Evolutionary conservation across 208 protist genomes (phyloP).

Genomic region (Acanthamoeba castellanii): DNA sequence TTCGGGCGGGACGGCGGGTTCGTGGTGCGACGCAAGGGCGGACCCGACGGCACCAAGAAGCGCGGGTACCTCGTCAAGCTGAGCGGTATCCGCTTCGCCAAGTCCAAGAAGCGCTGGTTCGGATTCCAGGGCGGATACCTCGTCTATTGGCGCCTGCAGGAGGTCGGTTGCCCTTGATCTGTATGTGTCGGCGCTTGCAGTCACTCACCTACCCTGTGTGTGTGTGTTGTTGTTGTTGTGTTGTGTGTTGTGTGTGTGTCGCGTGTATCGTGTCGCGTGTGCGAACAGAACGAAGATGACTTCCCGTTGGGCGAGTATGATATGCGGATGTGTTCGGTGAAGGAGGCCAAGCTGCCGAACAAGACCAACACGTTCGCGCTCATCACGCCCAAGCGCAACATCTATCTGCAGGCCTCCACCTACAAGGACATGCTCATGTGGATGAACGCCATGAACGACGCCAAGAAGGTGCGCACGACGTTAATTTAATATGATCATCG

Average conservation of each 20-base stretch:
- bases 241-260: not conserved
- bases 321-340: slow-evolving; percentile 48
- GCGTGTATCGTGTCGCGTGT: not conserved
- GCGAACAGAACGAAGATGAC: not conserved
- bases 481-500: not conserved
- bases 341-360: slow-evolving; percentile 47
- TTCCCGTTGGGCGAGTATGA: slow-evolving; percentile 44
- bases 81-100: slow-evolving; percentile 24
- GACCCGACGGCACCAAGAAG: slow-evolving; percentile 15
- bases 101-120: slow-evolving; percentile 26
- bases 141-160: slow-evolving; percentile 32
- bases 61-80: slow-evolving; percentile 34
- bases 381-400: slow-evolving; percentile 58
- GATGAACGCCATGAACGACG: slow-evolving; percentile 53
- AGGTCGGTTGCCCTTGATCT: not conserved
- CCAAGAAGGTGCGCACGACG: not conserved
- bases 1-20: slow-evolving; percentile 15
- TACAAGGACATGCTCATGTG: slow-evolving; percentile 62
- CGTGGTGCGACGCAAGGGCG: slow-evolving; percentile 15
- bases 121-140: slow-evolving; percentile 23
- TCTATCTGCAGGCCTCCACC: slow-evolving; percentile 47
- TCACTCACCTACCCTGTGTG: no score
- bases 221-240: no score
- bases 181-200: no score
- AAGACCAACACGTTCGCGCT: slow-evolving; percentile 29